A percentile compares a stretch with the other conserved stretches of the same genome.
Evolutionary conservation across 768 basidiomycete genomes (phyloP).

Genomic region (Naematelia aurantialba): DNA sequence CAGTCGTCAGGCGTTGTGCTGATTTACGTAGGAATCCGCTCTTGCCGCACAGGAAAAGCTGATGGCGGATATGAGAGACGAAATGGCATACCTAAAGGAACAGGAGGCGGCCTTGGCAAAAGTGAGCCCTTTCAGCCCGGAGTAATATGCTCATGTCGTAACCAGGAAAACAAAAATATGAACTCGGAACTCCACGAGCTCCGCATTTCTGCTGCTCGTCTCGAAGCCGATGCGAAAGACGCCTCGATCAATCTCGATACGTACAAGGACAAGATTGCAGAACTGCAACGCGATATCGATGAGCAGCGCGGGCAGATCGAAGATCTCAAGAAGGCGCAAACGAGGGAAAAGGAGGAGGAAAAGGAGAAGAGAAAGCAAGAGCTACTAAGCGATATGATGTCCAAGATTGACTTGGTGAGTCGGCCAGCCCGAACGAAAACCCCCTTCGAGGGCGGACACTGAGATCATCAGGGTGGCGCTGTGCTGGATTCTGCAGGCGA

Average conservation of each 20-base stretch:
- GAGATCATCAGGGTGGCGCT: slow-evolving; percentile 34
- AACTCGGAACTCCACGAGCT: slow-evolving; percentile 89
- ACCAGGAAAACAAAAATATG: slow-evolving; percentile 88
- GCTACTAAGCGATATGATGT: slow-evolving; percentile 99
- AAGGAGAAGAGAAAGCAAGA: slow-evolving; percentile 99
- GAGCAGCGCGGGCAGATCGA: slow-evolving; percentile 61
- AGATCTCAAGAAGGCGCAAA: slow-evolving; percentile 78
- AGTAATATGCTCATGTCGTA: no score
- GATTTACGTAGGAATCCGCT: slow-evolving; percentile 61
- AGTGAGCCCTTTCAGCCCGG: slow-evolving; percentile 53
- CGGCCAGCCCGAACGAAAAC: neutral
- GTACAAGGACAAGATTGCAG: slow-evolving; percentile 87
- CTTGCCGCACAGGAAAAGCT: slow-evolving; percentile 77
- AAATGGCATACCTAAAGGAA: slow-evolving; percentile 83
- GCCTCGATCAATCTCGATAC: slow-evolving; percentile 86
- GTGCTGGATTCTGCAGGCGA: slow-evolving; percentile 30
- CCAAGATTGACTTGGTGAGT: slow-evolving; percentile 89
- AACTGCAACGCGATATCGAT: slow-evolving; percentile 63
- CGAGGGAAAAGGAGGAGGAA: slow-evolving; percentile 83
- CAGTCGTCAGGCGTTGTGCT: neutral
- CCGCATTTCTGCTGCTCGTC: slow-evolving; percentile 79
- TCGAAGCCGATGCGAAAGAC: slow-evolving; percentile 96
- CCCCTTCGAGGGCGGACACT: slow-evolving; percentile 5
- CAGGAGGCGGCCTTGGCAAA: slow-evolving; percentile 75
- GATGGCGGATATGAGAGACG: slow-evolving; percentile 81